phyloP scores from a whole-genome alignment of 805 yeast species.

The Starmerella apis region DNA sequence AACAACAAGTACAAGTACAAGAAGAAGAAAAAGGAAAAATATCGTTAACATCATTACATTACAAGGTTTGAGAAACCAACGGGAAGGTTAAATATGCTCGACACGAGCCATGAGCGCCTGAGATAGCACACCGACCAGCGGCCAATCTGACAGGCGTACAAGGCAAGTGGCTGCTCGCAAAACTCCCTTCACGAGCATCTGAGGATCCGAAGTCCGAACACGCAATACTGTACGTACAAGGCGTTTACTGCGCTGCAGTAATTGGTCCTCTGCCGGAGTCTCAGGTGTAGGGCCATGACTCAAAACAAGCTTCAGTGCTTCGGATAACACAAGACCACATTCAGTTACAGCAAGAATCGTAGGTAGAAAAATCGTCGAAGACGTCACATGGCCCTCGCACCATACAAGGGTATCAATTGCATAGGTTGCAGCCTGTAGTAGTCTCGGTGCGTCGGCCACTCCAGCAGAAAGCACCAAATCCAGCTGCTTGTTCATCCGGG shows the following conservation, averaged over 20 bases:
- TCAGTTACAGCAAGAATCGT: constrained; percentile 32
- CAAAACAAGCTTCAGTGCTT: constrained; percentile 24
- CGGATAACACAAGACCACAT: constrained; percentile 32
- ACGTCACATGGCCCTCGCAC: constrained; percentile 33
- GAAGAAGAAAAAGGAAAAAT: neutral
- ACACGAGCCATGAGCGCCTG: constrained; percentile 14
- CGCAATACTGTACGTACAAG: constrained; percentile 16
- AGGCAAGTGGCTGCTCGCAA: constrained; percentile 18
- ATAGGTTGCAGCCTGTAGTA: constrained; percentile 32
- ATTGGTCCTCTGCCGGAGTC: constrained; percentile 20
- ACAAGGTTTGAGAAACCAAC: neutral
- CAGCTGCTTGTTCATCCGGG: constrained; percentile 31
- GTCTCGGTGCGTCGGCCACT: constrained; percentile 25
- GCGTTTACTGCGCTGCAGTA: constrained; percentile 22
- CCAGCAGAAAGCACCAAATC: constrained; percentile 13
- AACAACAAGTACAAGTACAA: neutral
- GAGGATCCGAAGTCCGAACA: constrained; percentile 6
- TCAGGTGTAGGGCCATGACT: constrained; percentile 10
- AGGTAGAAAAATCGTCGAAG: constrained; percentile 32
- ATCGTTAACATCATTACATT: constrained; percentile 5
- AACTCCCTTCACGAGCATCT: constrained; percentile 10
- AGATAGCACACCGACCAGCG: constrained; percentile 19
- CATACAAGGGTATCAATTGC: constrained; percentile 34
- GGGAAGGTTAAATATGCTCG: constrained; percentile 1
- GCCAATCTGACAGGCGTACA: constrained; percentile 19